A percentile compares a stretch with the other conserved stretches of the same genome.
Conservation (phyloP, 306 rosid genomes). For the Dalbergia cochinchinensis region DNA sequence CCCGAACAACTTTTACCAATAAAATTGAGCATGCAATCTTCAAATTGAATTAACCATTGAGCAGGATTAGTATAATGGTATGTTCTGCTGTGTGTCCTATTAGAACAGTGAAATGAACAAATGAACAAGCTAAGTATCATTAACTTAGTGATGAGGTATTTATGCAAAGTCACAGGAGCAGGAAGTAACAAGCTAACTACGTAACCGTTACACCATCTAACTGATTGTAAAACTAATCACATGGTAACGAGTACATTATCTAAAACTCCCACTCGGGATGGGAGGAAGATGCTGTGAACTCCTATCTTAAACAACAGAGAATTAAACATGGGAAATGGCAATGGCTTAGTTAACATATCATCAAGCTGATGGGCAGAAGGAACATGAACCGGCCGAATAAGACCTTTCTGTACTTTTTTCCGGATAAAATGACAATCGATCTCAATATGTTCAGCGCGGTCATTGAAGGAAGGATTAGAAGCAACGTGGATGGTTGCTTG, state of each 20-base stretch:
- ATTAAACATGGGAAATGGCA: not conserved
- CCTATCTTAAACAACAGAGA: not conserved
- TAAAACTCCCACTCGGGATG: not conserved
- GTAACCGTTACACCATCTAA: too few relatives aligned
- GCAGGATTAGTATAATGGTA: not conserved
- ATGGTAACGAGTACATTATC: too few relatives aligned
- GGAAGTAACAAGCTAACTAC: too few relatives aligned
- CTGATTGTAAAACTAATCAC: too few relatives aligned
- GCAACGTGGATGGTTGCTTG: too few relatives aligned
- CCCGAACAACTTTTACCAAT: not conserved
- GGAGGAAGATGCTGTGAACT: not conserved
- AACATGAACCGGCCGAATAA: not conserved
- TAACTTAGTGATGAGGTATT: too few relatives aligned
- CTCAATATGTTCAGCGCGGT: not conserved
- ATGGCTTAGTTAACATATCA: not conserved
- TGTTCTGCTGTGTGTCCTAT: not conserved
- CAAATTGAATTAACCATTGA: not conserved
- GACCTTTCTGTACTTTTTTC: not conserved
- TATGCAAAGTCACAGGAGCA: too few relatives aligned
- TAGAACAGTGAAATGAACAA: too few relatives aligned
- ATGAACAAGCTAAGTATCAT: too few relatives aligned
- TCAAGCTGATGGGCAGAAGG: not conserved
- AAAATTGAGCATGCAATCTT: not conserved
- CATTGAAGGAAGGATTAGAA: not conserved
- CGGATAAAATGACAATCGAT: not conserved